Base-by-base conservation (phyloP, 495 filamentous ascomycete species). In the Paragyromitra xinjiangensis region DNA sequence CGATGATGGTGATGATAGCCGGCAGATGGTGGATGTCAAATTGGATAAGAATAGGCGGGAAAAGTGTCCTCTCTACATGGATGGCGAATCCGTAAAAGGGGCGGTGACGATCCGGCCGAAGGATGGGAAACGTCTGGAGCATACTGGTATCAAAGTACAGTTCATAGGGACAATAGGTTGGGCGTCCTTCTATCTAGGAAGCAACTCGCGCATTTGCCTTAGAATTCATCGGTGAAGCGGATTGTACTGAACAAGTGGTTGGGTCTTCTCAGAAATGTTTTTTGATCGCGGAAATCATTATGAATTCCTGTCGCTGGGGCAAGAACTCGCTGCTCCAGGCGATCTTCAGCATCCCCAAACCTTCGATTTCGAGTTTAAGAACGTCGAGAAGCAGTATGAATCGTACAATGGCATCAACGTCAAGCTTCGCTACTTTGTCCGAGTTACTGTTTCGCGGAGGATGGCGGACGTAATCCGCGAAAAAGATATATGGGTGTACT, bases 321-420 rank as follows among this genome's bases (percentile, higher is more conserved):
- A 98, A 83, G 95, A 99, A 84, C 89, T 99, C 37, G 95, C 95
- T 9, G 94, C 94, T 24, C 95, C 95, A 1, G 96, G 95, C 81
- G 95, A 99, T 85, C 90, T 99, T 67, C 94, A 98, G 79, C 95
- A 99, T 85, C 96, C 95, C 44, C 96, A 98, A 85, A 97, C 94
- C 53, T 98, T 97, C 87, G 93, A 96, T 71, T 99, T 99, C 89
- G 97, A 98, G 86, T 99, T 99, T 89, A 99, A 98, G 85, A 98
- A 98, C 84, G 93, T 99, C 79, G 95, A 99, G 88, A 99, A 99
- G 87, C 94, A 97, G 84, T 99, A 99, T 87, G 95, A 99, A 85
- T 97, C 94, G 73, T 99, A 99, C 88, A 97, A 97, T 85, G 95
- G 95, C 81, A 99, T 99, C 88, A 99, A 99, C 83, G 96, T 98